Evolutionary conservation across 2,329 filamentous ascomycete genomes (phyloP).

Genomic region (Tolypocladium amazonense): DNA sequence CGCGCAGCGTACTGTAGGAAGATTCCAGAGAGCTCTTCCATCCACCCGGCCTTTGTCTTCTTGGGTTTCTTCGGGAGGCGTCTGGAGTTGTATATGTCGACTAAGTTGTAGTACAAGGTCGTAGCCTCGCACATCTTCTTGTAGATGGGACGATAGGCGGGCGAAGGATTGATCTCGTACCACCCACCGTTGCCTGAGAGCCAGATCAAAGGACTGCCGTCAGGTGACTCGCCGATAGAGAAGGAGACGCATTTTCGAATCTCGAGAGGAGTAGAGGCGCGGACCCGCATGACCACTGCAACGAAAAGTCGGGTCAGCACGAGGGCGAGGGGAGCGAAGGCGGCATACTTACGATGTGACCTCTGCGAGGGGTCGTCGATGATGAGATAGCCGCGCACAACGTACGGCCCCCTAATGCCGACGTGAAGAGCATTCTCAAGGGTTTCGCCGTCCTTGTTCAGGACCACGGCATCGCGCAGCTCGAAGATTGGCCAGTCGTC

Average conservation of each 20-base stretch:
- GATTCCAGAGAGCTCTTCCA: constrained; percentile 16
- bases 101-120: constrained; percentile 50
- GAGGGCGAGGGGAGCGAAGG: background rate
- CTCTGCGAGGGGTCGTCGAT: constrained; percentile 31
- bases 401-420: constrained; percentile 47
- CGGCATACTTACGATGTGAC: constrained; percentile 22
- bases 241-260: constrained; percentile 38
- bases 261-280: constrained; percentile 32
- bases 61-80: constrained; percentile 16
- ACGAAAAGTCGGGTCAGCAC: constrained; percentile 1
- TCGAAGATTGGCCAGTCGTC: constrained; percentile 53
- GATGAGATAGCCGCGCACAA: constrained; percentile 48
- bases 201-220: constrained; percentile 52
- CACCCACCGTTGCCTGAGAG: constrained; percentile 48
- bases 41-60: constrained; percentile 18
- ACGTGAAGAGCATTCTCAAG: constrained; percentile 52
- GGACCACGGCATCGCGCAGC: constrained; percentile 50
- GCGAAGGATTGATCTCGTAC: constrained; percentile 55
- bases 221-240: constrained; percentile 41
- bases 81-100: constrained; percentile 39
- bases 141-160: constrained; percentile 44
- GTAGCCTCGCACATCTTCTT: constrained; percentile 53
- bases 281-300: constrained; percentile 21
- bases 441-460: constrained; percentile 39
- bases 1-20: constrained; percentile 35